Evolutionary conservation across 306 rosid species (phyloP), one percentile per base, ranked within the genome.

Genomic region (Abrus pulchellus): DNA sequence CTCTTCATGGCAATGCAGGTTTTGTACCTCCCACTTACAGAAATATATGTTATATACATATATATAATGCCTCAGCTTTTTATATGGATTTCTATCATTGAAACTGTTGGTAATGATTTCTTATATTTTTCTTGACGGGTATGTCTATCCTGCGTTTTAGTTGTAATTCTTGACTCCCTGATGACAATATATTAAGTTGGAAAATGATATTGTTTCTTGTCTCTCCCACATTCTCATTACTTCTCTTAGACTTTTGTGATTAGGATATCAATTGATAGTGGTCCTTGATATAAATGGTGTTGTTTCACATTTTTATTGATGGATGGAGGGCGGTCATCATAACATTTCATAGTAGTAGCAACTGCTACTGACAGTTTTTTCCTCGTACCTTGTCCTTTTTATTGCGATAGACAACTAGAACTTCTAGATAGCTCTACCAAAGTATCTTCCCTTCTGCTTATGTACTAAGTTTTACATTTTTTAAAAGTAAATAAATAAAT

Each of bases 241-340:
- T 50, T 36, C 34, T 7, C 38, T 50, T 76, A 12, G 9, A 52
- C 48, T 36, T 75, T 38, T 76, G 32, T 40, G 28, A 50, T 64
- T 2, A 34, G 43, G 63, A 50, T 63, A 38, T 48, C n/a, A 62
- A 49, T 62, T 27, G 43, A 4, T 32, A 10, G 41, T 66, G 60
- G 50, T 68, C 36, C 47, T 57, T 60, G 49, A 56, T 10, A 43
- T 53, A 65, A 20, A 52, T 6, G 81, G 33, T 50, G 30, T 41
- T 48, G 38, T 41, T 65, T 75, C 72, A 33, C 36, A 53, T 13
- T 66, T 75, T 59, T 76, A 72, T 79, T 65, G 82, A 79, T 66
- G n/a, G 27, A 59, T 64, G 49, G 36, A 20, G 68, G 69, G 55
- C 30, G 20, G 57, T 45, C 36, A 12, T 62, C 27, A 20, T 47